phyloP scores from a whole-genome alignment of 305 asterid genomes.

The Solanum hybrid region DNA sequence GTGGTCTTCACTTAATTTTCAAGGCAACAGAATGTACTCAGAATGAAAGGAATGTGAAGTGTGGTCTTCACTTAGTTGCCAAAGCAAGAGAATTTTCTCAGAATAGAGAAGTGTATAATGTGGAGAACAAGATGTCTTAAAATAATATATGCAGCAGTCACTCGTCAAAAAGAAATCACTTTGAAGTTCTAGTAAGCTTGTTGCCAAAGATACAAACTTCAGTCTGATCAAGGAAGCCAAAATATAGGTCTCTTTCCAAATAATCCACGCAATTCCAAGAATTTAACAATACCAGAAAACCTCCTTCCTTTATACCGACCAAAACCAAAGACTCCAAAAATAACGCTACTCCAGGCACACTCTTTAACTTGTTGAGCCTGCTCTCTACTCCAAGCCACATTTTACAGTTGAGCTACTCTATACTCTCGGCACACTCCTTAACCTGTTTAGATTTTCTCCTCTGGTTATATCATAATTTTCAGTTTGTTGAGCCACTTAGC shows the following conservation, averaged over 20 bases:
- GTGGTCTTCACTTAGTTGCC: not conserved
- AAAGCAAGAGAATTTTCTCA: not conserved
- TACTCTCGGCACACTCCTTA: not conserved
- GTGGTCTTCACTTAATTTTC: not conserved
- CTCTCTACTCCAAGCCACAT: not conserved
- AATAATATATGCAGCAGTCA: not conserved
- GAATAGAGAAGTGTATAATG: not conserved
- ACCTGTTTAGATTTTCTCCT: not conserved
- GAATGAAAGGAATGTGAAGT: not conserved
- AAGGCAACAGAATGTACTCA: not conserved
- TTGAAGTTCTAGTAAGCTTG: not conserved
- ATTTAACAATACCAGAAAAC: not conserved
- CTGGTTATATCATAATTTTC: not conserved
- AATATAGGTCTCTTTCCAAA: not conserved
- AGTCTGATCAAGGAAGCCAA: not conserved
- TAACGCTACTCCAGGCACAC: not conserved
- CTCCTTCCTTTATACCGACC: not conserved
- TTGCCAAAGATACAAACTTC: not conserved
- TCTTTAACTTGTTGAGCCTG: not conserved
- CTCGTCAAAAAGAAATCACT: not conserved
- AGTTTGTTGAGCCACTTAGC: not conserved
- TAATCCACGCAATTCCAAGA: not conserved
- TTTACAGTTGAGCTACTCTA: not conserved
- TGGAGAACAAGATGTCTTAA: not conserved
- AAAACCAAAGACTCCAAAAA: not conserved